Conservation (phyloP, 2,329 filamentous ascomycete species). For the Domatiomyces globalis region DNA sequence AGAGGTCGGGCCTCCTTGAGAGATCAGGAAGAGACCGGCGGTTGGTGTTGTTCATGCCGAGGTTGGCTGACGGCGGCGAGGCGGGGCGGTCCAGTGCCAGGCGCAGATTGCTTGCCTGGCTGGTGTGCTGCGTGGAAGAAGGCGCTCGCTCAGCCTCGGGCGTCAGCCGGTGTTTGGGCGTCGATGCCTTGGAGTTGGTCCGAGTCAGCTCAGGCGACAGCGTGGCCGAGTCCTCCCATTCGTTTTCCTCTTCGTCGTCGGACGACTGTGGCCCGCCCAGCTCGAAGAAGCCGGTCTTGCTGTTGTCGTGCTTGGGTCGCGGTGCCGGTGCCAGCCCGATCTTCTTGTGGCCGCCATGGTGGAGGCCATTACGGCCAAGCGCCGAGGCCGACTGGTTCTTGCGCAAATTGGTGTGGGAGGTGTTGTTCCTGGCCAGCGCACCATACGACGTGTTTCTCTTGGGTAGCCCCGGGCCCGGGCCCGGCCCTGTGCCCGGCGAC, state of each 20-base stretch:
- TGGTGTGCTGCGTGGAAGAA: background rate
- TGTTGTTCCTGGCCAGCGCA: constrained; percentile 23
- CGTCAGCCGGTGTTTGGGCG: constrained; percentile 11
- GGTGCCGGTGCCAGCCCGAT: constrained; percentile 20
- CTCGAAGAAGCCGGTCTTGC: constrained; percentile 33
- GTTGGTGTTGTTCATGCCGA: background rate
- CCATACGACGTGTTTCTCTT: constrained; percentile 21
- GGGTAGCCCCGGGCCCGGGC: constrained; percentile 5
- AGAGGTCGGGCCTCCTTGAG: constrained; percentile 3
- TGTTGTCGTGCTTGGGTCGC: constrained; percentile 22
- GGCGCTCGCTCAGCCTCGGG: constrained; percentile 9
- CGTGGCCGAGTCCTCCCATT: constrained; percentile 35
- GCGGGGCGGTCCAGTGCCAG: background rate
- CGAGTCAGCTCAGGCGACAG: constrained; percentile 35
- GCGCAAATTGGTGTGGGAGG: constrained; percentile 28
- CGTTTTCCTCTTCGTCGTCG: constrained; percentile 29
- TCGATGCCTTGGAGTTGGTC: constrained; percentile 26
- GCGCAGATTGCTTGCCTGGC: background rate
- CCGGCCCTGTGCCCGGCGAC: constrained; percentile 1
- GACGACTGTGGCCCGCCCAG: constrained; percentile 26
- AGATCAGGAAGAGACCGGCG: constrained; percentile 15
- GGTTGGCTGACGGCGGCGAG: background rate
- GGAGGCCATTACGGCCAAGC: constrained; percentile 26
- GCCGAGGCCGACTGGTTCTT: constrained; percentile 33
- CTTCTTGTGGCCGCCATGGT: constrained; percentile 26